These are phyloP conservation scores for Oryza punctata DNA, from an alignment of 176 grass and related monocot species.

Conservation along the genomic window DNA sequence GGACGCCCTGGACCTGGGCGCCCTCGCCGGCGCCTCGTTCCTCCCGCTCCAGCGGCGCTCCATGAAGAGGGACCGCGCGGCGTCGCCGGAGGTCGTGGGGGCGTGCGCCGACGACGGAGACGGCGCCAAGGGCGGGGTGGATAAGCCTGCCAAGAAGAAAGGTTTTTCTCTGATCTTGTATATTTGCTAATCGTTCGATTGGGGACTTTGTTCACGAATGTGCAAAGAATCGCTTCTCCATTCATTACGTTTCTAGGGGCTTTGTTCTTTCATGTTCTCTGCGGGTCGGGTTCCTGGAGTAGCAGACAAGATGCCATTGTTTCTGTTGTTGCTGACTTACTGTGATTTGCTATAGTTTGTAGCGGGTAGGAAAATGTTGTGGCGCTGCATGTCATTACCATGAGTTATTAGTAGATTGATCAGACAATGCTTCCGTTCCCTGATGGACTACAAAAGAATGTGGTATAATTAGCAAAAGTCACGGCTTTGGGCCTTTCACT, in stretches of 20 bases:
- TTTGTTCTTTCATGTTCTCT: too few species aligned
- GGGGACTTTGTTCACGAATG: background rate
- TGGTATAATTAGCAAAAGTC: background rate
- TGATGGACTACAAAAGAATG: background rate
- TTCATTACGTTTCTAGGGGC: background rate
- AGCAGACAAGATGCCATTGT: background rate
- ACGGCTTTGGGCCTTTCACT: too few species aligned
- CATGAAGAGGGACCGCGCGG: constrained; percentile 40
- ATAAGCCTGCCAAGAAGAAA: constrained; percentile 4
- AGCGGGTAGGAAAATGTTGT: background rate
- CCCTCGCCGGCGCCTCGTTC: constrained; percentile 43
- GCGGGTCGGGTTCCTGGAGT: too few species aligned
- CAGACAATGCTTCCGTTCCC: background rate
- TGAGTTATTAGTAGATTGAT: background rate
- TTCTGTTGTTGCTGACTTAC: background rate
- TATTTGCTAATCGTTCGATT: background rate
- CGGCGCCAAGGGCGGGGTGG: background rate
- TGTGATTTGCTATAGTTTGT: background rate
- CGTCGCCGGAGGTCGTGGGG: constrained; percentile 9
- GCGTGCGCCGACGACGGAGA: background rate
- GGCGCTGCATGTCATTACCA: background rate
- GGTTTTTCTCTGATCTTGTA: constrained; percentile 17
- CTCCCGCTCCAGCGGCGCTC: constrained; percentile 45
- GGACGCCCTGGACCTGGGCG: constrained; percentile 37
- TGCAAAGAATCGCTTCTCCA: background rate